These are phyloP conservation scores for Plantago elongata DNA, from an alignment of 257 asterid genomes.

Conservation along the genomic window DNA sequence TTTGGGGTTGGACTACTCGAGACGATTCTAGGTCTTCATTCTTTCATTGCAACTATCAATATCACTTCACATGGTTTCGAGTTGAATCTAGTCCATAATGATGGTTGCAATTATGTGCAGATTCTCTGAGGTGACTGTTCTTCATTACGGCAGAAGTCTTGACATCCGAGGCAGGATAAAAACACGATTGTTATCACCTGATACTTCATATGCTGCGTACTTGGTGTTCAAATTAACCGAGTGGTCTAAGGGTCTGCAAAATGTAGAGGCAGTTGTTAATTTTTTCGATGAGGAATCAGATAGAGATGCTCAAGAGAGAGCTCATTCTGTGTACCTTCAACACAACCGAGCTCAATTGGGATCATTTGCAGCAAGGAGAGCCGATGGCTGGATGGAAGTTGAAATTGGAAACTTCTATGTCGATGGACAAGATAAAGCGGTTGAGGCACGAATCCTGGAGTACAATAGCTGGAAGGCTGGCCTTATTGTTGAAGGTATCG, in stretches of 20 bases:
- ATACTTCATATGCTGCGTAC: conserved; percentile 18
- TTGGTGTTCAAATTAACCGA: conserved; percentile 18
- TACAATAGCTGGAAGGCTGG: conserved; percentile 8
- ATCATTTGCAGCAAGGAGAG: conserved; percentile 14
- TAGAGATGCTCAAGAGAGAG: conserved; percentile 18
- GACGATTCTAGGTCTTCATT: conserved; percentile 18
- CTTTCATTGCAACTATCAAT: too few relatives aligned
- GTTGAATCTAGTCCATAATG: background rate
- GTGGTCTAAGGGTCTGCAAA: conserved; percentile 16
- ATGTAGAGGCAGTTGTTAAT: conserved; percentile 10
- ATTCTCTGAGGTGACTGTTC: conserved; percentile 20
- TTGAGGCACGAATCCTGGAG: conserved; percentile 3
- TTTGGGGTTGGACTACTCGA: conserved; percentile 7
- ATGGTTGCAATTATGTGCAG: too few relatives aligned
- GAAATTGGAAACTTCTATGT: conserved; percentile 27
- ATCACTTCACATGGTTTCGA: too few relatives aligned
- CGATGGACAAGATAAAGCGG: conserved; percentile 1
- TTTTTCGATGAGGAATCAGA: conserved; percentile 18
- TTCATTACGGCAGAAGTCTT: conserved; percentile 11
- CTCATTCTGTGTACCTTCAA: conserved; percentile 6
- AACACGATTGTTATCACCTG: conserved; percentile 11
- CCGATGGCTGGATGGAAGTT: conserved; percentile 37
- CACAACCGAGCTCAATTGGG: background rate
- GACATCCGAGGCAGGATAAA: conserved; percentile 24
- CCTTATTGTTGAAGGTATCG: conserved; percentile 12